Base-by-base conservation (phyloP, 495 filamentous ascomycete genomes). In the Hypoxylon cercidicola region DNA sequence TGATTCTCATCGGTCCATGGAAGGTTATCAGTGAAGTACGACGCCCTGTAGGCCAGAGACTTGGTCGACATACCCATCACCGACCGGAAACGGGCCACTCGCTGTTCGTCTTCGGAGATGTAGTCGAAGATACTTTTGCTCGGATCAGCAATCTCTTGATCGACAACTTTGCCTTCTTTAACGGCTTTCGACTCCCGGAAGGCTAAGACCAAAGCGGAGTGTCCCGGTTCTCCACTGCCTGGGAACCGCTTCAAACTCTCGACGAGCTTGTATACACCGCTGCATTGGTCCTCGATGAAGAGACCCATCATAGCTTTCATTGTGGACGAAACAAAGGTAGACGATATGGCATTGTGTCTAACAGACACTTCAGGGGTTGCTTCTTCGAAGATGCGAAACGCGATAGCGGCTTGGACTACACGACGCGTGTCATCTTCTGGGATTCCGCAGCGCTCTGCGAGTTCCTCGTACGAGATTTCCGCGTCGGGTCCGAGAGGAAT, bases 371-470 rank as follows among this genome's bases (percentile, higher is more conserved):
- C 79, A 0, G 79, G 75, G 5, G 53, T 34, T 1, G 70, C 74
- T 58, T 85, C 82, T 7, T 72, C 67, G 72, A 86, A 85, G 50
- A 84, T 72, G 19, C 74, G 75, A 43, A 79, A 74, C 15, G 74
- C 76, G 59, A 83, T 78, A 0, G 81, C 82, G 50, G 79, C 74
- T 9, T 81, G 80, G 10, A 83, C 61, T 34, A 85, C 64, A 11
- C 81, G 75, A 16, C 75, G 72, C 16, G 78, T 57, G 34, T 78
- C 72, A 11, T 70, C 62, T 34, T 72, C 66, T 10, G 72, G 57
- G 12, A 80, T 25, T 1, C 73, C 72, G 20, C 68, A 65, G 18
- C 50, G 52, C n/a, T 52, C 19, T 0, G 81, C 71, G 28, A 82
- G 69, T 4, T 77, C 69, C 7, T 60, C 44, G 49, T 76, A 82